Evolutionary conservation across 2,329 filamentous ascomycete species (phyloP).

Genomic region (Ophiocordyceps robertsii): DNA sequence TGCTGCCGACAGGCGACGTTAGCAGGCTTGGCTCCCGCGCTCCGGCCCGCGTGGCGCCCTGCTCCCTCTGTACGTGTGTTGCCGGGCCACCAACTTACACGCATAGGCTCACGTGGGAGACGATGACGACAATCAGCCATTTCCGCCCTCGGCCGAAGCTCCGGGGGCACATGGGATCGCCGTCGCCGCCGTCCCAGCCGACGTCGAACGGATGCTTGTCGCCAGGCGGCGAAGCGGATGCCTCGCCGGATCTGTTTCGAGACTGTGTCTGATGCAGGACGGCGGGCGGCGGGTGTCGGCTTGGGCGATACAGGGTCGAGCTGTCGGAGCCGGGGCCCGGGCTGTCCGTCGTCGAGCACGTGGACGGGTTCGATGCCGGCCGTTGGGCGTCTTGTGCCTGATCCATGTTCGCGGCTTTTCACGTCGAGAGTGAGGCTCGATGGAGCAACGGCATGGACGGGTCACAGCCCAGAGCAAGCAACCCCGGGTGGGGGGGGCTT

Average conservation of each 20-base stretch:
- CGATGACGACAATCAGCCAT: conserved; percentile 67
- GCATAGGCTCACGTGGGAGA: conserved; percentile 63
- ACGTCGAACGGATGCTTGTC: conserved; percentile 51
- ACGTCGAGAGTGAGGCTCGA: too few species aligned
- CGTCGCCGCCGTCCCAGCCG: conserved; percentile 55
- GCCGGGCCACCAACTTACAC: conserved; percentile 56
- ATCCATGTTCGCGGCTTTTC: too few species aligned
- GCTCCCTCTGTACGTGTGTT: too few species aligned
- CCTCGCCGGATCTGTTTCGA: conserved; percentile 22
- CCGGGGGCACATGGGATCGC: conserved; percentile 62
- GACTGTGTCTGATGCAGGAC: conserved; percentile 14
- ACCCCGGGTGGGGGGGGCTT: too few species aligned
- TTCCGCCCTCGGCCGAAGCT: conserved; percentile 53
- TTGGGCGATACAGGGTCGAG: background rate
- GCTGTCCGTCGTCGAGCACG: background rate
- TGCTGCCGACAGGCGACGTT: conserved; percentile 32
- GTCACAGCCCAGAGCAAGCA: too few species aligned
- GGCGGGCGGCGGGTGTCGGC: background rate
- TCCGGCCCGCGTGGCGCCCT: too few species aligned
- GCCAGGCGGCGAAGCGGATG: background rate
- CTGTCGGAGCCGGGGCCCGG: background rate
- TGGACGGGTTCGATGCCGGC: background rate
- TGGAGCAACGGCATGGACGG: too few species aligned
- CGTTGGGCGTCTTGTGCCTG: background rate
- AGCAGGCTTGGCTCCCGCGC: background rate